Conservation (phyloP, 129 eudicot species). For the Arctium minus region DNA sequence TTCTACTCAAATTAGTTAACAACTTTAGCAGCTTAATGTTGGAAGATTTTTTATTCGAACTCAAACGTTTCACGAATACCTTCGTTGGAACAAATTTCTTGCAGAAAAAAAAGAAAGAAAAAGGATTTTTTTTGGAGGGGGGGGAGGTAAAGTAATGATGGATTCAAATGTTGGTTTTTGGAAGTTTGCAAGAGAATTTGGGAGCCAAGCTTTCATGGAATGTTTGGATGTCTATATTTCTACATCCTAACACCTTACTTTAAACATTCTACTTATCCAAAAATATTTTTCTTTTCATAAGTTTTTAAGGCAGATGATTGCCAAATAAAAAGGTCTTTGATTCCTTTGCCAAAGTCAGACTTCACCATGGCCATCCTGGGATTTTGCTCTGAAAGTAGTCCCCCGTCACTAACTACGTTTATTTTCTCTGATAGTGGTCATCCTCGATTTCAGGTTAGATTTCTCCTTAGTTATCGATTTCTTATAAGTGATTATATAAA, state of each 20-base stretch:
- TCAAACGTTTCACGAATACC: not conserved
- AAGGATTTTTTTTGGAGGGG: not conserved
- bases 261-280: not conserved
- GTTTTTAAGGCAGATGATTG: conserved; percentile 32
- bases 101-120: not conserved
- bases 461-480: too few relatives aligned
- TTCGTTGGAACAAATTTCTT: not conserved
- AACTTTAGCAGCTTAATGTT: not conserved
- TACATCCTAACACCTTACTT: too few relatives aligned
- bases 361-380: conserved; percentile 41
- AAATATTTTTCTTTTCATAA: conserved; percentile 30
- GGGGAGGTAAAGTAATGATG: conserved; percentile 4
- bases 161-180: conserved; percentile 19
- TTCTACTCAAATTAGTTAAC: not conserved
- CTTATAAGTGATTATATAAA: too few relatives aligned
- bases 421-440: too few relatives aligned
- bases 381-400: conserved; percentile 10
- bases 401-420: too few relatives aligned
- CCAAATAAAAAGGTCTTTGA: conserved; percentile 31
- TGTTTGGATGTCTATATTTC: too few relatives aligned
- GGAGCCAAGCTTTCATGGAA: too few relatives aligned
- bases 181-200: too few relatives aligned
- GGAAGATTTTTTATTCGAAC: not conserved
- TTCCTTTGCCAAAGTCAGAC: conserved; percentile 54
- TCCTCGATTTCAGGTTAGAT: too few relatives aligned